Evolutionary conservation across 306 rosid genomes (phyloP).

Genomic region (Pachyrhizus erosus): DNA sequence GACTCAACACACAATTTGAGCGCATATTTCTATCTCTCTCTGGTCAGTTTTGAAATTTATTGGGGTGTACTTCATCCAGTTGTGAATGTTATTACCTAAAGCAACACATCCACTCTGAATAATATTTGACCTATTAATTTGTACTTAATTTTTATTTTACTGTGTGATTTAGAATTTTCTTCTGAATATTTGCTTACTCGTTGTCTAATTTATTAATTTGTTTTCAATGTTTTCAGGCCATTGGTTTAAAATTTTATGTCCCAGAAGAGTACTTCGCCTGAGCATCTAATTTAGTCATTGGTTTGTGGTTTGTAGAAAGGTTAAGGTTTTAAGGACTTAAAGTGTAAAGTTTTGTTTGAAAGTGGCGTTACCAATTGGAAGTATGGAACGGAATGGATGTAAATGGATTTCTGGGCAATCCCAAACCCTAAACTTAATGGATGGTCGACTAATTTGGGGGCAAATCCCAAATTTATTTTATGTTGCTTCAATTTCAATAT

Average conservation of each 20-base stretch:
- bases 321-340: neutral
- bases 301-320: constrained; percentile 20
- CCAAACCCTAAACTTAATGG: constrained; percentile 6
- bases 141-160: neutral
- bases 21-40: neutral
- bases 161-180: neutral
- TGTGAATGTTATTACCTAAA: constrained; percentile 5
- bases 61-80: constrained; percentile 12
- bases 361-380: constrained; percentile 7
- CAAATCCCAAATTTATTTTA: neutral
- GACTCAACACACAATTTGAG: neutral
- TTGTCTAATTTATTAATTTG: constrained; percentile 6
- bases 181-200: constrained; percentile 8
- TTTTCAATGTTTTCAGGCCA: constrained; percentile 62
- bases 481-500: neutral
- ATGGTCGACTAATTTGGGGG: neutral
- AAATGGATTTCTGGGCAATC: neutral
- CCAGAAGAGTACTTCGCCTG: constrained; percentile 76
- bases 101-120: neutral
- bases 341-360: constrained; percentile 7
- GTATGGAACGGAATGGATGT: constrained; percentile 14
- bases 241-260: constrained; percentile 75
- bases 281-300: constrained; percentile 35
- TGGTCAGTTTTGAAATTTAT: neutral
- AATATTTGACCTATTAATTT: neutral